These are phyloP conservation scores for Pyrus hybrid DNA, from an alignment of 331 rosid species.

Conservation along the genomic window DNA sequence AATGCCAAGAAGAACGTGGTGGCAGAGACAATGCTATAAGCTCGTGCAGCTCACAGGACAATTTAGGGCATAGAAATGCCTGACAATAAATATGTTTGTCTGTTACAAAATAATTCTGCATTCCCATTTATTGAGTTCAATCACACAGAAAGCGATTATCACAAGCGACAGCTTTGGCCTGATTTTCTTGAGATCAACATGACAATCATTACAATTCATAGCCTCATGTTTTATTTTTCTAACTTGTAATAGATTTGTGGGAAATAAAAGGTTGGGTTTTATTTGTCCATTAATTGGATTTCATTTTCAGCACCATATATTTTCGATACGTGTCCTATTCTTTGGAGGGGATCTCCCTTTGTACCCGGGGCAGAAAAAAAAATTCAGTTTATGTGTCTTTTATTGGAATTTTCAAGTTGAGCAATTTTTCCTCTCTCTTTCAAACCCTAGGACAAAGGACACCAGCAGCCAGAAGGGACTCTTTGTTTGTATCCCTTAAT, in stretches of 20 bases:
- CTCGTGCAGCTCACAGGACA: neutral
- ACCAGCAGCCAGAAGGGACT: slow-evolving; percentile 6
- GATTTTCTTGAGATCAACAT: neutral
- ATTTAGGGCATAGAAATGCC: neutral
- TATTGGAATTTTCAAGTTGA: slow-evolving; percentile 20
- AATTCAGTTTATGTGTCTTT: slow-evolving; percentile 16
- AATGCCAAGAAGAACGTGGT: slow-evolving; percentile 23
- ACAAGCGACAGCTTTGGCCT: neutral
- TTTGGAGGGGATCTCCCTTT: slow-evolving; percentile 6
- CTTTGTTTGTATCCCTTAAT: slow-evolving; percentile 19
- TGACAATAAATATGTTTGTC: neutral
- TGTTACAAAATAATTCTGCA: neutral
- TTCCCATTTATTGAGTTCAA: neutral
- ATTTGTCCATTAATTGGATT: too few species aligned
- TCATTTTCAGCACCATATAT: neutral
- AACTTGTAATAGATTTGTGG: neutral
- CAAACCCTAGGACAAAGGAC: slow-evolving; percentile 20
- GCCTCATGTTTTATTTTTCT: slow-evolving; percentile 5
- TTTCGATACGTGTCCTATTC: neutral
- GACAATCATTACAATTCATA: slow-evolving; percentile 1
- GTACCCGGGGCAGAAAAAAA: neutral
- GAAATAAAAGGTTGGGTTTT: neutral
- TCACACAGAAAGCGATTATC: neutral
- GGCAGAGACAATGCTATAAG: slow-evolving; percentile 19
- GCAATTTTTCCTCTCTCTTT: slow-evolving; percentile 24